These are phyloP conservation scores for Candida sonorensis DNA, from an alignment of 805 yeast species.

Conservation along the genomic window DNA sequence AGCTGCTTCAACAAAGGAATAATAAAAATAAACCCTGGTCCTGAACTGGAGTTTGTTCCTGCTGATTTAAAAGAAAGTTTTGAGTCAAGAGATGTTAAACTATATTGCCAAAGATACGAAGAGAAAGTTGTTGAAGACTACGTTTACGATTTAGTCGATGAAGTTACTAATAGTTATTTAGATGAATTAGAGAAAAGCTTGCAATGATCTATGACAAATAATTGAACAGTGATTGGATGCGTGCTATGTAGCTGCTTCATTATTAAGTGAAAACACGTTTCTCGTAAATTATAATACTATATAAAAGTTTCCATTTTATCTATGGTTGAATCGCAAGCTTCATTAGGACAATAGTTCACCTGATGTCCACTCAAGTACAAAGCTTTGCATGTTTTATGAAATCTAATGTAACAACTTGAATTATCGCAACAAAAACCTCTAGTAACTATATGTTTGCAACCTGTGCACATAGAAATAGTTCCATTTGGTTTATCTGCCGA, in stretches of 20 bases:
- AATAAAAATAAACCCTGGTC: slow-evolving; percentile 65
- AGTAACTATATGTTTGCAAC: slow-evolving; percentile 49
- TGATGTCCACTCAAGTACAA: slow-evolving; percentile 31
- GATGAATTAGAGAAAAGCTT: slow-evolving; percentile 27
- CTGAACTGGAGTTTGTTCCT: slow-evolving; percentile 47
- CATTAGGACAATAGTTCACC: slow-evolving; percentile 27
- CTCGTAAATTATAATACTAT: slow-evolving; percentile 13
- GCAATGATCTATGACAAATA: too few species aligned
- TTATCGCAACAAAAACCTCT: slow-evolving; percentile 39
- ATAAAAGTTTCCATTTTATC: slow-evolving; percentile 10
- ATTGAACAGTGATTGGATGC: too few species aligned
- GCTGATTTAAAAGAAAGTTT: slow-evolving; percentile 23
- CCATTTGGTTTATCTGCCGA: slow-evolving; percentile 27
- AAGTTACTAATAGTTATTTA: slow-evolving; percentile 57
- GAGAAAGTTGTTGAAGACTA: slow-evolving; percentile 75
- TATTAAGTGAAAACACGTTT: not conserved
- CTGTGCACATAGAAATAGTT: slow-evolving; percentile 37
- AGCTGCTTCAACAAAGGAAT: slow-evolving; percentile 77
- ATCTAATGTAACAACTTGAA: slow-evolving; percentile 30
- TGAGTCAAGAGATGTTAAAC: slow-evolving; percentile 30
- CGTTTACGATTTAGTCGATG: slow-evolving; percentile 80
- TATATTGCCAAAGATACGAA: slow-evolving; percentile 54
- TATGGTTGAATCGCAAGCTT: slow-evolving; percentile 16
- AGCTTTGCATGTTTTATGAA: slow-evolving; percentile 43
- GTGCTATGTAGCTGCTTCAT: too few species aligned